These are phyloP conservation scores for Dioscorea dumetorum DNA, from an alignment of 106 monocot species.

Conservation along the genomic window DNA sequence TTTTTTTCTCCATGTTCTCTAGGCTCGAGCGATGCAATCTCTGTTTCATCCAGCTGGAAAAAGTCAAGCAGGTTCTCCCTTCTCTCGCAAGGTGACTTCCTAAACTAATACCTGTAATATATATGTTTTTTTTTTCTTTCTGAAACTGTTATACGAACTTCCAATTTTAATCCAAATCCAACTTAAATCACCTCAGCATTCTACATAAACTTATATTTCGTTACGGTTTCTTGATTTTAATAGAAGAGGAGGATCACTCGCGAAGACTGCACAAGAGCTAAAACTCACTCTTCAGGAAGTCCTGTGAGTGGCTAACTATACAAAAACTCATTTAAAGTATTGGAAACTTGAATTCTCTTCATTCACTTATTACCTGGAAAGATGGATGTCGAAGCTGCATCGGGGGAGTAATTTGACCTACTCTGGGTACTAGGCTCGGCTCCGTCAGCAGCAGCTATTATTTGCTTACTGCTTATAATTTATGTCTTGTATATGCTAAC, in stretches of 20 bases:
- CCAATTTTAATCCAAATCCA: background rate
- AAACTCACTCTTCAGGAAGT: constrained; percentile 78
- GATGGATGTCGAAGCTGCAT: background rate
- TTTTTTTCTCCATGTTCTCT: constrained; percentile 7
- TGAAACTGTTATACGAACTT: background rate
- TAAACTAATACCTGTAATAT: background rate
- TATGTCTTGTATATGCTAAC: constrained; percentile 15
- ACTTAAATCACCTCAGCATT: background rate
- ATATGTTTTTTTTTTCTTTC: no score
- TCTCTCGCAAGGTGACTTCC: constrained; percentile 53
- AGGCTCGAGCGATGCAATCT: constrained; percentile 77
- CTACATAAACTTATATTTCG: background rate
- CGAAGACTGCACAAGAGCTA: constrained; percentile 80
- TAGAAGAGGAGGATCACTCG: constrained; percentile 86
- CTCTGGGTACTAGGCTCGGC: background rate
- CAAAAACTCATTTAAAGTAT: background rate
- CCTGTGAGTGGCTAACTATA: constrained; percentile 6
- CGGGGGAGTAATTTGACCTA: background rate
- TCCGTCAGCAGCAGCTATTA: background rate
- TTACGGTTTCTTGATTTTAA: background rate
- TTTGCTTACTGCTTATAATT: background rate
- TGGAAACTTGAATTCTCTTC: background rate
- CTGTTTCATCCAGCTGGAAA: constrained; percentile 90
- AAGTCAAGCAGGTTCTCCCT: constrained; percentile 57
- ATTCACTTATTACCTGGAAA: background rate